Percentiles rank a stretch among this genome's conserved stretches.
Conservation (phyloP, 2,329 filamentous ascomycete genomes). For the Dactylellina haptotyla region DNA sequence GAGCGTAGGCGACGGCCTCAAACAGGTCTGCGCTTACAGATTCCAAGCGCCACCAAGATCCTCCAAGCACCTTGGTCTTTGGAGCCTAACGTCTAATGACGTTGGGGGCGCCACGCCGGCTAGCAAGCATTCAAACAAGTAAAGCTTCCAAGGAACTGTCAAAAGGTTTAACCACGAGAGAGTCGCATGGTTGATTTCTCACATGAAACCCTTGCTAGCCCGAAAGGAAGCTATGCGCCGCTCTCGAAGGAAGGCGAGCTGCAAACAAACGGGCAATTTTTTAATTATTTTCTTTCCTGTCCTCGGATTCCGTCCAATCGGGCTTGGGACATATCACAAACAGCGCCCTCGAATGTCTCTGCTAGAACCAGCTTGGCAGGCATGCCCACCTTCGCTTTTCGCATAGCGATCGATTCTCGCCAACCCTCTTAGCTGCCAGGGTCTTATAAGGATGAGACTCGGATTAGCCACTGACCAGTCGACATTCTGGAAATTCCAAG, state of each 20-base stretch:
- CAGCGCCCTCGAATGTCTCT: background rate
- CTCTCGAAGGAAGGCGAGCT: slow-evolving; percentile 37
- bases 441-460: slow-evolving; percentile 7
- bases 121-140: too few relatives aligned
- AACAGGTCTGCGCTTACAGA: slow-evolving; percentile 36
- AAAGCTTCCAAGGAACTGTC: slow-evolving; percentile 5
- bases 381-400: slow-evolving; percentile 41
- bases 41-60: slow-evolving; percentile 24
- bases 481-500: slow-evolving; percentile 28
- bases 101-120: background rate
- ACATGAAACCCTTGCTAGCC: slow-evolving; percentile 27
- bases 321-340: background rate
- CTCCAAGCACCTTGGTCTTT: slow-evolving; percentile 38
- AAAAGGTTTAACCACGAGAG: slow-evolving; percentile 11
- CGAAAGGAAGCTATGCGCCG: background rate
- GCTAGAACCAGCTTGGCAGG: slow-evolving; percentile 9
- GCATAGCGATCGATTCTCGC: slow-evolving; percentile 16
- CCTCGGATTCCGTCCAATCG: slow-evolving; percentile 25
- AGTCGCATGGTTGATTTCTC: background rate
- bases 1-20: slow-evolving; percentile 28
- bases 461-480: slow-evolving; percentile 23
- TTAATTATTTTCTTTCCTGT: too few relatives aligned
- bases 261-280: slow-evolving; percentile 28
- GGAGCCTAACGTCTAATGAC: slow-evolving; percentile 45
- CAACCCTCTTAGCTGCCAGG: slow-evolving; percentile 30